phyloP scores from a whole-genome alignment of 2,329 filamentous ascomycete genomes.

The Plenodomus biglobosus region DNA sequence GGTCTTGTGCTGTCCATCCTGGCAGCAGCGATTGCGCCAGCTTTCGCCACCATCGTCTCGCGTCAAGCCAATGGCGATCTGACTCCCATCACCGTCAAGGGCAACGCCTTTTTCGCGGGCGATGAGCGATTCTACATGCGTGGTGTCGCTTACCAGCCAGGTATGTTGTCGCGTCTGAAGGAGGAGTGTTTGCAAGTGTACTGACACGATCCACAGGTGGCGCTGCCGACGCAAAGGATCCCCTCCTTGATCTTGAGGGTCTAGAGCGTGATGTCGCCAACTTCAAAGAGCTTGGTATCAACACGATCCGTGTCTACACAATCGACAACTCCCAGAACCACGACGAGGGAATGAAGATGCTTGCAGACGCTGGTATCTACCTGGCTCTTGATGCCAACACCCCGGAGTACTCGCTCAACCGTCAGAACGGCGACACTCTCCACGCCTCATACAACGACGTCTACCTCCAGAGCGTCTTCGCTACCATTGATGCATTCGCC shows the following conservation, averaged over 20 bases:
- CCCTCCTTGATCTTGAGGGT: slow-evolving; percentile 67
- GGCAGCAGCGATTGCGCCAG: slow-evolving; percentile 30
- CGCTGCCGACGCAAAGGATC: slow-evolving; percentile 58
- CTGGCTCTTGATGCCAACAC: slow-evolving; percentile 89
- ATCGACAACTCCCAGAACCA: slow-evolving; percentile 84
- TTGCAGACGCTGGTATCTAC: slow-evolving; percentile 87
- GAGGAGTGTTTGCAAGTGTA: slow-evolving; percentile 31
- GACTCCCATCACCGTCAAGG: slow-evolving; percentile 59
- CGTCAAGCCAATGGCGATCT: slow-evolving; percentile 46
- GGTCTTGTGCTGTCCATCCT: slow-evolving; percentile 29
- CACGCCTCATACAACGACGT: slow-evolving; percentile 76
- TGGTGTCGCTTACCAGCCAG: slow-evolving; percentile 66
- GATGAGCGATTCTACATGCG: slow-evolving; percentile 61
- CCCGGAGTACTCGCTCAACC: slow-evolving; percentile 84
- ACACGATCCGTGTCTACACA: slow-evolving; percentile 89
- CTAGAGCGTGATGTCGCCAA: slow-evolving; percentile 77
- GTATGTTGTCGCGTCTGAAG: slow-evolving; percentile 49
- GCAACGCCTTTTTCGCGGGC: slow-evolving; percentile 66
- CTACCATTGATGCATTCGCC: slow-evolving; percentile 74
- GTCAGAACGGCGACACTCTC: slow-evolving; percentile 60
- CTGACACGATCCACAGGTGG: slow-evolving; percentile 42
- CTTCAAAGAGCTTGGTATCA: slow-evolving; percentile 84
- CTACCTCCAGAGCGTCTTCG: slow-evolving; percentile 83
- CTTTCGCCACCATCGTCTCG: slow-evolving; percentile 25
- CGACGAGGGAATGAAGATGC: slow-evolving; percentile 78